phyloP scores from a whole-genome alignment of 495 filamentous ascomycete species.

The Niebla homalea region DNA sequence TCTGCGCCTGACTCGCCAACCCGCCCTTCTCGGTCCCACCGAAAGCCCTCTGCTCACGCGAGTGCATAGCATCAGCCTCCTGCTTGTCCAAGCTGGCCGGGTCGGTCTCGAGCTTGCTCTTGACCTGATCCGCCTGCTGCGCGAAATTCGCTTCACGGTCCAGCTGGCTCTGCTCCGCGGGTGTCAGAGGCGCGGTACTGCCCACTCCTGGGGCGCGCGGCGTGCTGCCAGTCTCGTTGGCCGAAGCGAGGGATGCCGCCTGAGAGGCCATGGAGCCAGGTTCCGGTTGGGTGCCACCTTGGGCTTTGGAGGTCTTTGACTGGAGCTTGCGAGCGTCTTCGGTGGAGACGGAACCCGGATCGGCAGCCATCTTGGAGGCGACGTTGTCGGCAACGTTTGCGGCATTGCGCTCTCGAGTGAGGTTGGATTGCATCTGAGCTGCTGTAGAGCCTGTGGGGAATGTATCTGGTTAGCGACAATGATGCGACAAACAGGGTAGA shows the following conservation, averaged over 20 bases:
- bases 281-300: slow-evolving; percentile 6
- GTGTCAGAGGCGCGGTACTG: background rate
- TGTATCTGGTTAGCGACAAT: background rate
- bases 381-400: slow-evolving; percentile 4
- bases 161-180: slow-evolving; percentile 16
- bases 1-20: slow-evolving; percentile 9
- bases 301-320: slow-evolving; percentile 17
- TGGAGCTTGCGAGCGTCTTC: slow-evolving; percentile 20
- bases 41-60: slow-evolving; percentile 21
- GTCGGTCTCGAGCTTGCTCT: slow-evolving; percentile 15
- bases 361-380: slow-evolving; percentile 5
- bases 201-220: background rate
- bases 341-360: slow-evolving; percentile 11
- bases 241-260: slow-evolving; percentile 10
- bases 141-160: slow-evolving; percentile 20
- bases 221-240: slow-evolving; percentile 7
- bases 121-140: slow-evolving; percentile 15
- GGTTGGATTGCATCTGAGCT: slow-evolving; percentile 24
- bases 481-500: background rate
- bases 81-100: slow-evolving; percentile 21
- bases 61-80: slow-evolving; percentile 20
- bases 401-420: slow-evolving; percentile 17
- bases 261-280: slow-evolving; percentile 4
- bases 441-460: slow-evolving; percentile 14
- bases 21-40: slow-evolving; percentile 23